Evolutionary conservation across 495 filamentous ascomycete genomes (phyloP).

Genomic region (Cercophora sp.): DNA sequence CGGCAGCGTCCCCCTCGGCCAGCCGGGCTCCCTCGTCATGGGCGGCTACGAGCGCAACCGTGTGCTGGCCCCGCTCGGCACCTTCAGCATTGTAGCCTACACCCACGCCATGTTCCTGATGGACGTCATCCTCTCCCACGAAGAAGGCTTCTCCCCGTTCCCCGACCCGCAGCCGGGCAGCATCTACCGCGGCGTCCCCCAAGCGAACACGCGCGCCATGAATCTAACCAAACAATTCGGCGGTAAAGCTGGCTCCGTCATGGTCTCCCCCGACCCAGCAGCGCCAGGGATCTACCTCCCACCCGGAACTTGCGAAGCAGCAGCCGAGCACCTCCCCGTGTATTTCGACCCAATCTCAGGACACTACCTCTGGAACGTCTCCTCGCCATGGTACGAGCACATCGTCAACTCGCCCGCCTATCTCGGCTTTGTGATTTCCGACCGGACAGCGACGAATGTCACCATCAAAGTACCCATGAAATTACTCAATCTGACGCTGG

Average conservation of each 20-base stretch:
- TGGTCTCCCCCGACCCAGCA: constrained; percentile 29
- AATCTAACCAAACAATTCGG: background rate
- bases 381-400: constrained; percentile 33
- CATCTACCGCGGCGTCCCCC: constrained; percentile 19
- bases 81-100: background rate
- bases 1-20: background rate
- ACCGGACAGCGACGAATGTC: constrained; percentile 31
- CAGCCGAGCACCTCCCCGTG: constrained; percentile 42
- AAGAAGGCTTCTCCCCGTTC: background rate
- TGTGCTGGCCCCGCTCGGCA: background rate
- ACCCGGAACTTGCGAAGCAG: constrained; percentile 37
- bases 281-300: constrained; percentile 47
- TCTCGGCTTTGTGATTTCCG: constrained; percentile 46
- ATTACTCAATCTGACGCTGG: constrained; percentile 50
- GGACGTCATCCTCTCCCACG: background rate
- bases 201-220: background rate
- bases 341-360: constrained; percentile 27
- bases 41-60: constrained; percentile 1
- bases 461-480: constrained; percentile 53
- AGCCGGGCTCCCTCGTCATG: background rate
- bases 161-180: constrained; percentile 7
- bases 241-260: constrained; percentile 3
- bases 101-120: background rate
- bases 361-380: constrained; percentile 49
- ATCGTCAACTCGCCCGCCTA: constrained; percentile 47